Evolutionary conservation across 164 flowering plant species (phyloP), one percentile per base, ranked within the genome.

Genomic region (Vitis amurensis): DNA sequence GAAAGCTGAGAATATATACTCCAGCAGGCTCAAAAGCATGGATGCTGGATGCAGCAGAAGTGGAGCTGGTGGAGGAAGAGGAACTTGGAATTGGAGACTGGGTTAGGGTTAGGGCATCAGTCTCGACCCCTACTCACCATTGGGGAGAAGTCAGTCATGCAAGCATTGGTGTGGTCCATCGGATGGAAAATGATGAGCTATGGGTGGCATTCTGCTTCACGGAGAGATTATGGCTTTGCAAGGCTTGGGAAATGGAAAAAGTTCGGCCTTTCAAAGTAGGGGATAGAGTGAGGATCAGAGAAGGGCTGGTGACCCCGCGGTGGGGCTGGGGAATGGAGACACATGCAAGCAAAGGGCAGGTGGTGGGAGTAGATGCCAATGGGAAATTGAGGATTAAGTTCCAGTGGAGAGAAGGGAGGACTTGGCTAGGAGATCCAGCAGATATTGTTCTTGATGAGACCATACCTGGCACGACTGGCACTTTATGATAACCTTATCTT

Each of bases 251-350:
- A 69, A 79, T 91, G 93, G 98, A 91, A 74, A 78, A 74, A 68
- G 80, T 90, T 17, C 83, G 98, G 63, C 81, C 93, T 10, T 95
- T 91, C 74, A 78, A 64, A 76, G 84, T 90, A 1, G 97, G 97
- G 50, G 99, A 95, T 75, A 89, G 83, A 68, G 98, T 95, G 68
- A 88, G 76, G 68, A 89, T 93, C n/a, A 84, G 79, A 83, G 86
- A 83, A 15, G 94, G 97, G 53, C 67, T 95, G 70, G 94, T 84
- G 52, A 68, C 87, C 3, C 99, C 99, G 12, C 79, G 99, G 59
- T 93, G 97, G 97, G 99, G 92, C 0, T 95, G 98, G 99, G 99
- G 99, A 30, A 95, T 95, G 99, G 99, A 93, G 80, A 95, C 99
- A 2, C 88, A 89, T 71, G 91, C 97, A 0, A 95, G 98, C 78